A percentile compares a stretch with the other conserved stretches of the same genome.
phyloP scores from a whole-genome alignment of 2,329 filamentous ascomycete species.

The Fonsecaea nubica region DNA sequence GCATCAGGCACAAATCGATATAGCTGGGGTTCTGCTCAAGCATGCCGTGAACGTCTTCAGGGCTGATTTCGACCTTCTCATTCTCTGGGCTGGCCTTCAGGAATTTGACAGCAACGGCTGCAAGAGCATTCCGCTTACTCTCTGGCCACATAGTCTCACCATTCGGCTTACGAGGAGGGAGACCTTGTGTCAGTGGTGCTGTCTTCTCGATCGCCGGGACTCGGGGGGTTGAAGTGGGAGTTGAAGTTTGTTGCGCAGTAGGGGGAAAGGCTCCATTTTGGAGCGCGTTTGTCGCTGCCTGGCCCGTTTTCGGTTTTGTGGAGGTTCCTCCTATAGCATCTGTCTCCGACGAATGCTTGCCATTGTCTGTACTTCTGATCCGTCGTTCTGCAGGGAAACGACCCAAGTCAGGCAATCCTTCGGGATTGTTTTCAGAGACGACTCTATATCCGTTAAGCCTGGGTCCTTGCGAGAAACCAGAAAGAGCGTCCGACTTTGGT shows the following conservation, averaged over 20 bases:
- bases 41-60: slow-evolving; percentile 53
- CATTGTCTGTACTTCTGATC: slow-evolving; percentile 29
- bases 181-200: slow-evolving; percentile 18
- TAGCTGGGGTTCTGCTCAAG: slow-evolving; percentile 63
- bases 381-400: slow-evolving; percentile 42
- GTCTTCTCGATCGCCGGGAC: not conserved
- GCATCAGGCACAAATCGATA: slow-evolving; percentile 59
- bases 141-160: slow-evolving; percentile 58
- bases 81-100: slow-evolving; percentile 55
- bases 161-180: slow-evolving; percentile 10
- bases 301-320: not conserved
- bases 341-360: not conserved
- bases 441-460: slow-evolving; percentile 34
- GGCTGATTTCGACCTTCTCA: slow-evolving; percentile 46
- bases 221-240: not conserved
- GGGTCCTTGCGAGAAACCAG: not conserved
- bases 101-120: slow-evolving; percentile 57
- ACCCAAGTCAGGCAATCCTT: slow-evolving; percentile 40
- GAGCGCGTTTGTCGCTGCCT: too few species aligned
- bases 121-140: slow-evolving; percentile 56
- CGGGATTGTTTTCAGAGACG: slow-evolving; percentile 36
- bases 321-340: not conserved
- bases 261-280: too few species aligned
- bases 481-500: not conserved
- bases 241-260: not conserved